Conservation (phyloP, 2,329 filamentous ascomycete genomes). For the Dothideomycetidae sp. region DNA sequence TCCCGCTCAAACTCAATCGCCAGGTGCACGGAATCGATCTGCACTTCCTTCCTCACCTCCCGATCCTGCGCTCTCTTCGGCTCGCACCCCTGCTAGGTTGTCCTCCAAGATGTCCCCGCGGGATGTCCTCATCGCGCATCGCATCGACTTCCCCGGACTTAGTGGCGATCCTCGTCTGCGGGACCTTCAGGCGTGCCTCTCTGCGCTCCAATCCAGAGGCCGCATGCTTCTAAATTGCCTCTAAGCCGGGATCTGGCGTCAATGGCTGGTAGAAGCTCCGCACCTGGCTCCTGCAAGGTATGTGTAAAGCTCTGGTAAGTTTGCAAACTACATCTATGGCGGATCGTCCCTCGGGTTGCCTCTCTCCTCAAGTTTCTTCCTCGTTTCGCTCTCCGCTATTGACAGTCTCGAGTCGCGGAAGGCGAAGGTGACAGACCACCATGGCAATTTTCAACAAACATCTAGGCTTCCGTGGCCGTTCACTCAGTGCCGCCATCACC, state of each 20-base stretch:
- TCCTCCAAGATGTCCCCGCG: background rate
- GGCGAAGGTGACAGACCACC: background rate
- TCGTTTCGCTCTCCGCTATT: background rate
- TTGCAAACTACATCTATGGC: background rate
- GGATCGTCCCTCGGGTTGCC: background rate
- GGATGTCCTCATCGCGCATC: background rate
- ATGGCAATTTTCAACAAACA: slow-evolving; percentile 10
- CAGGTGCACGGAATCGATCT: background rate
- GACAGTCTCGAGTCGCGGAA: no score
- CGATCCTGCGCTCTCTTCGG: background rate
- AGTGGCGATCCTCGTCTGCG: no score
- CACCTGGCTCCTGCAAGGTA: no score
- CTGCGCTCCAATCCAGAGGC: no score
- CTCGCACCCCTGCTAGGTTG: background rate
- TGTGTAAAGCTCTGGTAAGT: no score
- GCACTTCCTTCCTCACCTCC: no score
- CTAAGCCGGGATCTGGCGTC: no score
- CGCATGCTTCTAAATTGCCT: no score
- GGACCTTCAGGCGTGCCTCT: no score
- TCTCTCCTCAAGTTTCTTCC: background rate
- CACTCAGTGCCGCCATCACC: slow-evolving; percentile 7
- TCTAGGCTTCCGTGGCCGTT: slow-evolving; percentile 7
- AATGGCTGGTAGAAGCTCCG: no score
- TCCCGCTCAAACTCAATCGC: background rate
- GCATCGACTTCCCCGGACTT: no score